Conservation (phyloP, 495 filamentous ascomycete species). For the Thozetella sp. region DNA sequence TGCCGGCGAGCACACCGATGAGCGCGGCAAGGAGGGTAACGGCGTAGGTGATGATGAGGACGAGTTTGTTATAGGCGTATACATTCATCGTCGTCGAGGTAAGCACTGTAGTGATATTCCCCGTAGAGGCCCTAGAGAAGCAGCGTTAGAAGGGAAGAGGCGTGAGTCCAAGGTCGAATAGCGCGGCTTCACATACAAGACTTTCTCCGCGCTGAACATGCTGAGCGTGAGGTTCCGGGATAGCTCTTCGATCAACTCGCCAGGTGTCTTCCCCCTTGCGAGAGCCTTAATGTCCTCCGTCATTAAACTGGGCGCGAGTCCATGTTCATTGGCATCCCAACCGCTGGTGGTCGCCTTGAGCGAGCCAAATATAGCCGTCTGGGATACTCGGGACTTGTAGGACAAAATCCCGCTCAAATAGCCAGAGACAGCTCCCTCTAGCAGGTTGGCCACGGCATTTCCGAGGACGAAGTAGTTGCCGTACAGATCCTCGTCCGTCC, state of each 20-base stretch:
- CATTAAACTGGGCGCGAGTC: background rate
- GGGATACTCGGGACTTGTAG: background rate
- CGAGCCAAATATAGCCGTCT: background rate
- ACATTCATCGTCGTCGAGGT: background rate
- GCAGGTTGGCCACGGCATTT: slow-evolving; percentile 25
- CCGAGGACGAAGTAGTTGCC: slow-evolving; percentile 20
- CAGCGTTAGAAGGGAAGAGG: background rate
- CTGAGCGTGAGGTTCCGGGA: background rate
- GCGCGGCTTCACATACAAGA: background rate
- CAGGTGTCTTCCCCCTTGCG: background rate
- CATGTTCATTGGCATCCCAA: background rate
- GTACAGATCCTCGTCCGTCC: background rate
- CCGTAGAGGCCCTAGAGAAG: background rate
- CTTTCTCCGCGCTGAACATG: background rate
- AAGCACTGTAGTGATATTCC: background rate
- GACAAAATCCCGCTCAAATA: background rate
- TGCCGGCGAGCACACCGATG: background rate
- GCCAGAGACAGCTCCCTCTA: background rate
- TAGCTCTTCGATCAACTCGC: background rate
- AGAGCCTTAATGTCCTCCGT: background rate
- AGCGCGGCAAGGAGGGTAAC: background rate
- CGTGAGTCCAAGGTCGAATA: background rate
- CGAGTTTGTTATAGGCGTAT: background rate
- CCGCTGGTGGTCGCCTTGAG: background rate
- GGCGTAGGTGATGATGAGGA: background rate